Evolutionary conservation across 164 flowering plant species (phyloP), one percentile per base, ranked within the genome.

Genomic region (Magnolia changhungtana): DNA sequence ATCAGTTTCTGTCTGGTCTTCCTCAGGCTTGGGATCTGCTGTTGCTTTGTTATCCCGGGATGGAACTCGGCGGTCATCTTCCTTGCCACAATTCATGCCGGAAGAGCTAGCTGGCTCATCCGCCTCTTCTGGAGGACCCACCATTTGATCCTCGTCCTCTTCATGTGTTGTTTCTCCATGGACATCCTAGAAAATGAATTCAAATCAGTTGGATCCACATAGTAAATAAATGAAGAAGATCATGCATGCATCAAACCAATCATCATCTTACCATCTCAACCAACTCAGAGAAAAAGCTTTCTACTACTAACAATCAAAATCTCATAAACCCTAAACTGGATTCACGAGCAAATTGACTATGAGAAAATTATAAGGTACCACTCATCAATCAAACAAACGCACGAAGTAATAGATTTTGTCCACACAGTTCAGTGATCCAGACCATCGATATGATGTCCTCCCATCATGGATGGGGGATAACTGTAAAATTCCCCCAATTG

Each of bases 1-100:
- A 29, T 80, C 72, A 8, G 76, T 74, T 74, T 78, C 87, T 27
- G 65, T 64, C 61, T 77, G 84, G 3, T 81, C 86, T 67, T 75
- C 86, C 64, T 80, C 83, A 11, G 77, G 29, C 51, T 78, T 80
- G 14, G 78, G 16, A 68, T 27, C 65, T 10, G 13, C 31, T 37
- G 72, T 52, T 58, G 58, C 77, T 72, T 78, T 75, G 8, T 72
- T 61, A 37, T 70, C 69, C 18, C 37, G 71, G 4, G 24, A 21
- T 45, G 67, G 29, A 67, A 51, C 55, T 72, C 74, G 81, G 5
- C 55, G 18, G 37, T 72, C 21, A 24, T 78, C 79, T 70, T 83
- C 80, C 50, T 79, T 70, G 52, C 14, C 55, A 72, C 78, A 58
- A 6, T 59, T 75, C 63, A 67, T 24, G 61, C 11, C 58, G 64